phyloP scores from a whole-genome alignment of 1,284 basidiomycete genomes.

The Cryptococcus sp. region DNA sequence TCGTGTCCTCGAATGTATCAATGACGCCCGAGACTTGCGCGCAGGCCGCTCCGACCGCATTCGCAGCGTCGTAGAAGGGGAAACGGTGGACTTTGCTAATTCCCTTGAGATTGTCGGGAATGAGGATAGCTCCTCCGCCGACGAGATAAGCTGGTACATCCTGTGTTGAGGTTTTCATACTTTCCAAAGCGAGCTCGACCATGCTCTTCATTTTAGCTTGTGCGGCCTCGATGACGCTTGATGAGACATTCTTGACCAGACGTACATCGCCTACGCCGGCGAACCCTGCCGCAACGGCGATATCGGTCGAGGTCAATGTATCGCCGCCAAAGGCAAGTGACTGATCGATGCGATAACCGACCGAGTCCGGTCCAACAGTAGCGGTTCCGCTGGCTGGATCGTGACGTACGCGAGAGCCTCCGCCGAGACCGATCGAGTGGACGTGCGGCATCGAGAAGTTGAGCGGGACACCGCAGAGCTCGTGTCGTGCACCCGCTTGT shows the following conservation, averaged over 20 bases:
- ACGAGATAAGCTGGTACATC: conserved; percentile 42
- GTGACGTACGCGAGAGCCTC: conserved; percentile 34
- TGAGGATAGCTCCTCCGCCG: conserved; percentile 43
- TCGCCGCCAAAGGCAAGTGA: conserved; percentile 60
- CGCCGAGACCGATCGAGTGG: conserved; percentile 39
- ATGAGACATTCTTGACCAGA: conserved; percentile 44
- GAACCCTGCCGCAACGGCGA: conserved; percentile 54
- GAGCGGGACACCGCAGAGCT: conserved; percentile 38
- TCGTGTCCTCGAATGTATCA: conserved; percentile 44
- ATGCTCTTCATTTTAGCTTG: conserved; percentile 56
- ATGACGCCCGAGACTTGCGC: conserved; percentile 45
- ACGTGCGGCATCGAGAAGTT: conserved; percentile 45
- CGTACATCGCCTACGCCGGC: conserved; percentile 52
- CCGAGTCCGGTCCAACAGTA: conserved; percentile 62
- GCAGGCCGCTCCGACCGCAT: conserved; percentile 59
- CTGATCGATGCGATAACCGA: conserved; percentile 60
- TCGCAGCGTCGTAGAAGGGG: conserved; percentile 60
- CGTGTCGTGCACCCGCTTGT: conserved; percentile 34
- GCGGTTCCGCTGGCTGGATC: conserved; percentile 41
- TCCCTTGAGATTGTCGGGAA: conserved; percentile 56
- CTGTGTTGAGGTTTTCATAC: conserved; percentile 61
- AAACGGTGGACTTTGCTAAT: conserved; percentile 59
- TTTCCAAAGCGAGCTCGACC: conserved; percentile 58
- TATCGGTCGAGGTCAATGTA: conserved; percentile 61
- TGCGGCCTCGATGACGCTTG: conserved; percentile 45